Conservation (phyloP, 1,139 yeast species). For the Insectozyma bohioensis region DNA sequence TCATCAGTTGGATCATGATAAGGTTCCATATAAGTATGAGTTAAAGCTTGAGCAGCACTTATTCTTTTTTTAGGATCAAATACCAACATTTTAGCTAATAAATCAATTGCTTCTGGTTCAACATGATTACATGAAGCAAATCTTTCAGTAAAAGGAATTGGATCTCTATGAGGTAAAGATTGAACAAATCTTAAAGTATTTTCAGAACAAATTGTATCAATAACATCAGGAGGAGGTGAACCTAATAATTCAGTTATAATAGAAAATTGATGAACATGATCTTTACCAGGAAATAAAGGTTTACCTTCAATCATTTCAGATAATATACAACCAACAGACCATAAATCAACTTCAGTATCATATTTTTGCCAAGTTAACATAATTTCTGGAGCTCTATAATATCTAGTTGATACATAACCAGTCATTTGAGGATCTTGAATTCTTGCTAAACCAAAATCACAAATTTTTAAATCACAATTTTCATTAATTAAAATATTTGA, state of each 20-base stretch:
- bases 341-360: constrained; percentile 97
- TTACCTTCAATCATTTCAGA: constrained; percentile 99
- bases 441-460: constrained; percentile 96
- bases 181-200: constrained; percentile 93
- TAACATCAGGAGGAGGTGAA: constrained; percentile 94
- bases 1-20: constrained; percentile 98
- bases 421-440: constrained; percentile 99
- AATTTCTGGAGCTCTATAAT: constrained; percentile 97
- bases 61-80: constrained; percentile 94
- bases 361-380: constrained; percentile 99
- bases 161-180: constrained; percentile 89
- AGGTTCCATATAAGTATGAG: constrained; percentile 93
- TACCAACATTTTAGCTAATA: constrained; percentile 84
- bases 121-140: constrained; percentile 68
- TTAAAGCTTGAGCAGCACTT: constrained; percentile 85
- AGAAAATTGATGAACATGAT: constrained; percentile 96
- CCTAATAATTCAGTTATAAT: constrained; percentile 95
- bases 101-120: constrained; percentile 90
- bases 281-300: constrained; percentile 97
- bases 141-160: constrained; percentile 81
- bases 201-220: constrained; percentile 93
- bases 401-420: constrained; percentile 94
- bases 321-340: constrained; percentile 99
- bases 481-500: constrained; percentile 90
- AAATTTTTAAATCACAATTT: constrained; percentile 92